Conservation (phyloP, 1,284 basidiomycete genomes). For the Austroboletus niveus region DNA sequence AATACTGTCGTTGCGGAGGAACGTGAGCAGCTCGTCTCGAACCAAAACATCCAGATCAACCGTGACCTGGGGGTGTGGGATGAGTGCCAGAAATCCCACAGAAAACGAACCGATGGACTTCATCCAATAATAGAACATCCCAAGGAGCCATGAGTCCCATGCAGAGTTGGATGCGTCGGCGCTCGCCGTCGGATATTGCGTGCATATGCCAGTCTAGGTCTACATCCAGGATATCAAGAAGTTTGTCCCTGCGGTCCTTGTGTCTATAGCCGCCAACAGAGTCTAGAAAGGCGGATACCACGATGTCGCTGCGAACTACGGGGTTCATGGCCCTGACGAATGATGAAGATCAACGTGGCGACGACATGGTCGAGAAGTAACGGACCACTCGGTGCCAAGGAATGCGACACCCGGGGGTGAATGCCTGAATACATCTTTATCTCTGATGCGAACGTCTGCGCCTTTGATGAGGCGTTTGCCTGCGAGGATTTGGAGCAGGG, state of each 20-base stretch:
- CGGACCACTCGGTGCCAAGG: constrained; percentile 87
- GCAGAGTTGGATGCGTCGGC: constrained; percentile 90
- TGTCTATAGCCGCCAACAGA: constrained; percentile 95
- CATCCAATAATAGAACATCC: constrained; percentile 92
- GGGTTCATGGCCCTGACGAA: constrained; percentile 87
- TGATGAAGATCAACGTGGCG: background rate
- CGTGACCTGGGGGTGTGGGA: constrained; percentile 64
- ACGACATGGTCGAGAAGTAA: constrained; percentile 9
- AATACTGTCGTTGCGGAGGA: constrained; percentile 84
- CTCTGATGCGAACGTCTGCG: constrained; percentile 73
- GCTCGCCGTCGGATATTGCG: constrained; percentile 93
- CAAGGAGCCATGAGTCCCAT: constrained; percentile 97
- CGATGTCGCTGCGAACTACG: constrained; percentile 89
- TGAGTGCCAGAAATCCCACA: constrained; percentile 2
- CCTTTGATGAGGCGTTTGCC: constrained; percentile 83
- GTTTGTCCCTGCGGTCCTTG: constrained; percentile 81
- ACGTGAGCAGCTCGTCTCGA: constrained; percentile 85
- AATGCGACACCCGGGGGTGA: constrained; percentile 80
- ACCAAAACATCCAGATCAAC: constrained; percentile 99
- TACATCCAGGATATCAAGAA: constrained; percentile 92
- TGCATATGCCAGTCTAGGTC: constrained; percentile 95
- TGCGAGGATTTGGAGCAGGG: constrained; percentile 90
- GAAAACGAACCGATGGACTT: constrained; percentile 48
- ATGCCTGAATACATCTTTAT: constrained; percentile 80
- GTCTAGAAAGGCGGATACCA: constrained; percentile 88